Conservation (phyloP, 176 grass and related monocot species). For the Oryza glumipatula region DNA sequence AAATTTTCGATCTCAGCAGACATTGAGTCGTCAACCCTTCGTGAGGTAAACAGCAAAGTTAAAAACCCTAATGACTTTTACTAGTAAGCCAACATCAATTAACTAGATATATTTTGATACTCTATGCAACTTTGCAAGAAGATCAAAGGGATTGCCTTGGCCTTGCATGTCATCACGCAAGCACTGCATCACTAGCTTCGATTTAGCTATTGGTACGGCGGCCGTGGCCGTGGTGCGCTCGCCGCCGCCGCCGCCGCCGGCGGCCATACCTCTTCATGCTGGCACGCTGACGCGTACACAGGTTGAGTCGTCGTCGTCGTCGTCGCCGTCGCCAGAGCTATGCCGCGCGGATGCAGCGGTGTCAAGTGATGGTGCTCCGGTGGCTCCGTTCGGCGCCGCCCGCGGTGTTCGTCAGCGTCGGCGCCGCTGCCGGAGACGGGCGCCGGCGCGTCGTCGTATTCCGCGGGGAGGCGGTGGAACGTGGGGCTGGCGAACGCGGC, state of each 20-base stretch:
- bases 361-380: background rate
- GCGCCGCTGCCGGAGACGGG: conserved; percentile 43
- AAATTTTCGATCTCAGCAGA: background rate
- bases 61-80: conserved; percentile 1
- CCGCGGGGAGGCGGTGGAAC: conserved; percentile 56
- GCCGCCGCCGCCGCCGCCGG: background rate
- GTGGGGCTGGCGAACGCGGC: conserved; percentile 46
- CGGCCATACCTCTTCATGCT: conserved; percentile 28
- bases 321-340: conserved; percentile 1
- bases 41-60: background rate
- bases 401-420: conserved; percentile 37
- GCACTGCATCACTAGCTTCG: background rate
- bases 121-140: background rate
- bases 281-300: conserved; percentile 12
- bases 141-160: background rate
- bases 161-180: background rate
- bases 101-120: background rate
- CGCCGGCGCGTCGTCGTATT: conserved; percentile 46
- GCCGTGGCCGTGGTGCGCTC: conserved; percentile 21
- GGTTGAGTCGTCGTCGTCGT: conserved; percentile 11
- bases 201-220: conserved; percentile 28
- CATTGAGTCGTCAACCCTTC: background rate
- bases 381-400: conserved; percentile 21
- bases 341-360: conserved; percentile 7
- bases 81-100: background rate